Evolutionary conservation across 495 filamentous ascomycete species (phyloP).

Genomic region (Durotheca rogersii): DNA sequence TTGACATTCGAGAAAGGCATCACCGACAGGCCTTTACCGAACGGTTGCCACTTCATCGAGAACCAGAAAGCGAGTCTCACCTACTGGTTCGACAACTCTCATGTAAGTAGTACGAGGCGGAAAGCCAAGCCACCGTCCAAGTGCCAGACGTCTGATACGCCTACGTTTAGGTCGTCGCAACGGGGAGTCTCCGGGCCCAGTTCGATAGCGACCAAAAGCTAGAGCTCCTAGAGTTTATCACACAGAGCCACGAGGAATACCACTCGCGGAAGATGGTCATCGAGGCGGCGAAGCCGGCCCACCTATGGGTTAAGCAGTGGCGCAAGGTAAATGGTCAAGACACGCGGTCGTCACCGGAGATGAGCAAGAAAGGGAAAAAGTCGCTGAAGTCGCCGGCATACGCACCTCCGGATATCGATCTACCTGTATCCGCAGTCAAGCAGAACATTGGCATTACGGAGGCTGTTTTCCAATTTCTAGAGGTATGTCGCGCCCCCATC

Average conservation of each 20-base stretch:
- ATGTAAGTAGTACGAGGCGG: slow-evolving; percentile 50
- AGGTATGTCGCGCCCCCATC: slow-evolving; percentile 48
- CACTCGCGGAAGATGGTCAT: slow-evolving; percentile 59
- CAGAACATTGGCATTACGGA: slow-evolving; percentile 58
- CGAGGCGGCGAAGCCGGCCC: slow-evolving; percentile 53
- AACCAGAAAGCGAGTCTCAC: slow-evolving; percentile 62
- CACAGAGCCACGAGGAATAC: slow-evolving; percentile 65
- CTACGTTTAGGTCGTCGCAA: slow-evolving; percentile 58
- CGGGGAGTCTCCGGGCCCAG: slow-evolving; percentile 60
- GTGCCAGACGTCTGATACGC: slow-evolving; percentile 23
- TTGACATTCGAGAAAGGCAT: slow-evolving; percentile 64
- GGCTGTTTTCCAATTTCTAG: slow-evolving; percentile 66
- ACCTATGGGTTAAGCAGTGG: slow-evolving; percentile 60
- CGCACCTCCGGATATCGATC: slow-evolving; percentile 56
- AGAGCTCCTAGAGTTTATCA: slow-evolving; percentile 69
- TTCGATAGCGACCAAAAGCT: slow-evolving; percentile 71
- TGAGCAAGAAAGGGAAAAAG: slow-evolving; percentile 68
- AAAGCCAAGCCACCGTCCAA: not conserved
- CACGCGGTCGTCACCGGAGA: slow-evolving; percentile 68
- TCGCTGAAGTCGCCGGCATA: slow-evolving; percentile 48
- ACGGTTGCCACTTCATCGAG: slow-evolving; percentile 65
- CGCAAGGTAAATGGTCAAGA: slow-evolving; percentile 54
- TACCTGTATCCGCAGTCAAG: slow-evolving; percentile 66
- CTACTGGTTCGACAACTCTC: slow-evolving; percentile 72
- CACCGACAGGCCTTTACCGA: slow-evolving; percentile 55